phyloP scores from a whole-genome alignment of 192 early-diverging fungal species.

The Coemansia sp. region DNA sequence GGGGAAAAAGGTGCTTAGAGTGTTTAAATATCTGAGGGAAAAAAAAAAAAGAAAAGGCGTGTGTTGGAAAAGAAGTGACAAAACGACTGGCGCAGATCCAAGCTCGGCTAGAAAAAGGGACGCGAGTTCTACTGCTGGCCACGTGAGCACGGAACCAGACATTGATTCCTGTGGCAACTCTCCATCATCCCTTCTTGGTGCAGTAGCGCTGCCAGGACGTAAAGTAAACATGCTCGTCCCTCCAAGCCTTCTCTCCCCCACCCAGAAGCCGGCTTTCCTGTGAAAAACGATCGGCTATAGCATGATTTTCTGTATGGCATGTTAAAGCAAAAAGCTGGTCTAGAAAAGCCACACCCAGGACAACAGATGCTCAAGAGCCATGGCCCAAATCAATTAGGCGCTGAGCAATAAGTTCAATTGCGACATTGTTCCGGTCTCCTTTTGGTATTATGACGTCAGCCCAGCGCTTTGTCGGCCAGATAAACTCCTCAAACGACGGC shows the following conservation, averaged over 20 bases:
- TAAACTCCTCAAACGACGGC: conserved; percentile 86
- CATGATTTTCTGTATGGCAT: background rate
- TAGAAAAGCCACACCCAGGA: background rate
- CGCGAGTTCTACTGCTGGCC: conserved; percentile 3
- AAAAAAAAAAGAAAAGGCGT: background rate
- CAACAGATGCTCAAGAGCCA: background rate
- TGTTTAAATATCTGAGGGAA: background rate
- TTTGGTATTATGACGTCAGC: conserved; percentile 74
- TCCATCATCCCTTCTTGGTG: background rate
- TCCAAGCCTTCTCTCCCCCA: background rate
- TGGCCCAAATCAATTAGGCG: conserved; percentile 51
- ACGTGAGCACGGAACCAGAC: conserved; percentile 4
- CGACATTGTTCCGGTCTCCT: conserved; percentile 62
- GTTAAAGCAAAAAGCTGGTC: background rate
- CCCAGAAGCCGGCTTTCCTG: background rate
- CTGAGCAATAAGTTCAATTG: conserved; percentile 61
- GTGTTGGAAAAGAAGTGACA: background rate
- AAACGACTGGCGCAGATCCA: conserved; percentile 1
- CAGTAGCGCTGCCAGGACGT: background rate
- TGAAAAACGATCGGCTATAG: background rate
- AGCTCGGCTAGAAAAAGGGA: background rate
- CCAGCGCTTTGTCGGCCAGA: conserved; percentile 74
- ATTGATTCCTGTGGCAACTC: background rate
- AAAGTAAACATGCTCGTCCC: background rate
- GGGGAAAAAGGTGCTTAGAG: background rate